phyloP scores from a whole-genome alignment of 139 green algal genomes.

The Auxenochlorella pyrenoidosa region DNA sequence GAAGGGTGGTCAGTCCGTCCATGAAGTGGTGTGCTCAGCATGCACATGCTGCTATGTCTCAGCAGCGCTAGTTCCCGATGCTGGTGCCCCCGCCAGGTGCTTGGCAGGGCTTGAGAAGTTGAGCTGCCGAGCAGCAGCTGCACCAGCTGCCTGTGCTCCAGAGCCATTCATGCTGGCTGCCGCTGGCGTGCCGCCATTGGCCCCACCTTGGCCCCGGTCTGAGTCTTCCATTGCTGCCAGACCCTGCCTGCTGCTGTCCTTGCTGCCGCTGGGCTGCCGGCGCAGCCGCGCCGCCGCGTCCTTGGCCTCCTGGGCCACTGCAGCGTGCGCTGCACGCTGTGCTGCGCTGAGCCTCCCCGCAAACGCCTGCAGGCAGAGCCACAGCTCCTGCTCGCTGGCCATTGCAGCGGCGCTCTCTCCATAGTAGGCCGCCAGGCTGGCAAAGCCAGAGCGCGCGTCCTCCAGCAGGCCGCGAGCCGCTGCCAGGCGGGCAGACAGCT shows the following conservation, averaged over 20 bases:
- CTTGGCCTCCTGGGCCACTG: neutral
- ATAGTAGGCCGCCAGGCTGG: constrained; percentile 39
- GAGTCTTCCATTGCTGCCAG: too few relatives aligned
- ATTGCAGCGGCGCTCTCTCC: constrained; percentile 45
- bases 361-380: constrained; percentile 42
- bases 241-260: neutral
- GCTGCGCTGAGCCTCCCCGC: constrained; percentile 27
- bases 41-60: too few relatives aligned
- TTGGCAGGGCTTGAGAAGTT: constrained; percentile 2
- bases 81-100: too few relatives aligned
- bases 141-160: neutral
- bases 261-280: neutral
- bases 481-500: constrained; percentile 37
- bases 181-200: neutral
- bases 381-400: constrained; percentile 52
- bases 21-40: too few relatives aligned
- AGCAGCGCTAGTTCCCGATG: too few relatives aligned
- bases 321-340: constrained; percentile 17
- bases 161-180: neutral
- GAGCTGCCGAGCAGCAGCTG: neutral
- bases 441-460: constrained; percentile 34
- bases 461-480: constrained; percentile 14
- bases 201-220: too few relatives aligned
- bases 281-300: neutral
- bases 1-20: too few relatives aligned